Base-by-base conservation (phyloP, 2,329 filamentous ascomycete genomes). In the Thielaviopsis ethacetica region DNA sequence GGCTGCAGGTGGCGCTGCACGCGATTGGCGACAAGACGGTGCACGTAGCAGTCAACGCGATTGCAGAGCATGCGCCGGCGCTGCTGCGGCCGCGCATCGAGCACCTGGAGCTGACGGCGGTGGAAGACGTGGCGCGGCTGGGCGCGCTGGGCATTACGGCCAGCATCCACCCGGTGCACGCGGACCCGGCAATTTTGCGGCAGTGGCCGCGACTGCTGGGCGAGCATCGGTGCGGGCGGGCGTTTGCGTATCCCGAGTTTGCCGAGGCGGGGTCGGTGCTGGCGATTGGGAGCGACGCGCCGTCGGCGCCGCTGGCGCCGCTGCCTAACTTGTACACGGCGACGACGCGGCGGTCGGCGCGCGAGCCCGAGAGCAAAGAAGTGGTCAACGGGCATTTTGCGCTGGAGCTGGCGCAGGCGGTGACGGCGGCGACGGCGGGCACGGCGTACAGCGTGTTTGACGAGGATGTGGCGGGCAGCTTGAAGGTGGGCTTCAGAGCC, bases 211-310 rank as follows among this genome's bases (percentile, higher is more conserved):
- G 71, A 7, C 72, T 85, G 17, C 68, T 85, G 3, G 81, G 80
- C 1, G 66, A 68, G 12, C 69, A 75, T 17, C 72, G 81, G 1
- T 79, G 81, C 68, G 72, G 71, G 56, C 72, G 81, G 15, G 81
- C 80, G 0, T 85, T 85, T 64, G 79, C 82, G 0, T 85, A 85
- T 67, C 73, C 75, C 50, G 81, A 84, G 53, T 82, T 84, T 41
- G 72, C 73, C 1, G 76, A 79, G 51, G 71, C 71, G 0, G 79
- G 79, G 1, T 78, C 80, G 0, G 66, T 70, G 1, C 66, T 84
- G 0, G 80, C 81, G 0, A 72, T 84, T 12, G 81, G 81, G 0
- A 78, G 75, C 2, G 81, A 84, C 63, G 73, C 78, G 0, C 81
- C 81, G 0, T 83, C 81, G 0, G 80, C 81, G 1, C 78, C 78